A percentile compares a stretch with the other conserved stretches of the same genome.
These are phyloP conservation scores for Glarea lozoyensis DNA, from an alignment of 495 filamentous ascomycete genomes.

Conservation along the genomic window DNA sequence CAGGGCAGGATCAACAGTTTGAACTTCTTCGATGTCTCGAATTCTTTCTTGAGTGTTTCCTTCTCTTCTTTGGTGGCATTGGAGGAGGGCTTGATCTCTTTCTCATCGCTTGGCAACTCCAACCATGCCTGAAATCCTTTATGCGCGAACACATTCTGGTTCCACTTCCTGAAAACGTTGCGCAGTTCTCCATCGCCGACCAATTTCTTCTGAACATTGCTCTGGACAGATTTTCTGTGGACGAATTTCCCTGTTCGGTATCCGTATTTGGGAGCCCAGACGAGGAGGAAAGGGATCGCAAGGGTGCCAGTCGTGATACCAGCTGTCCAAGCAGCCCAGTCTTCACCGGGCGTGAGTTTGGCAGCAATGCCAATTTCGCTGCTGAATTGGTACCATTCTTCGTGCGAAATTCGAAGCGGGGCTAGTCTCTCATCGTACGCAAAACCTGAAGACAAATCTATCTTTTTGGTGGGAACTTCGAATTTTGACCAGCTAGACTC, in stretches of 20 bases:
- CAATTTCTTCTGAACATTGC: conserved; percentile 14
- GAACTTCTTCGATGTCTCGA: too few relatives aligned
- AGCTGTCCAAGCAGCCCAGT: conserved; percentile 14
- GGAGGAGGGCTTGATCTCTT: too few relatives aligned
- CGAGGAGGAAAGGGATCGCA: conserved; percentile 5
- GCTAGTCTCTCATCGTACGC: conserved; percentile 8
- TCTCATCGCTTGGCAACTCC: conserved; percentile 5
- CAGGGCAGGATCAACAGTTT: too few relatives aligned
- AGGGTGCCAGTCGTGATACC: conserved; percentile 13
- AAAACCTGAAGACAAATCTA: conserved; percentile 13
- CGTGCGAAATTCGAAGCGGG: conserved; percentile 6
- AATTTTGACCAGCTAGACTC: not conserved
- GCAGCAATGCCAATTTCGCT: conserved; percentile 8
- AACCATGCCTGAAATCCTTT: conserved; percentile 18
- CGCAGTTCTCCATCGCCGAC: conserved; percentile 11
- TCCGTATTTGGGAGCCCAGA: conserved; percentile 14
- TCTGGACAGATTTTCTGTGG: conserved; percentile 10
- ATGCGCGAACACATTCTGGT: conserved; percentile 6
- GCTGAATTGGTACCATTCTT: conserved; percentile 16
- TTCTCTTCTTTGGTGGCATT: too few relatives aligned
- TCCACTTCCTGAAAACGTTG: conserved; percentile 11
- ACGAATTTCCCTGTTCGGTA: conserved; percentile 12
- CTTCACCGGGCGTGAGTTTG: conserved; percentile 11
- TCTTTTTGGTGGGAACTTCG: not conserved
- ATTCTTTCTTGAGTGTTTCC: not conserved